Base-by-base conservation (phyloP, 352 stramenopile genomes). In the Globisporangium barbulae region DNA sequence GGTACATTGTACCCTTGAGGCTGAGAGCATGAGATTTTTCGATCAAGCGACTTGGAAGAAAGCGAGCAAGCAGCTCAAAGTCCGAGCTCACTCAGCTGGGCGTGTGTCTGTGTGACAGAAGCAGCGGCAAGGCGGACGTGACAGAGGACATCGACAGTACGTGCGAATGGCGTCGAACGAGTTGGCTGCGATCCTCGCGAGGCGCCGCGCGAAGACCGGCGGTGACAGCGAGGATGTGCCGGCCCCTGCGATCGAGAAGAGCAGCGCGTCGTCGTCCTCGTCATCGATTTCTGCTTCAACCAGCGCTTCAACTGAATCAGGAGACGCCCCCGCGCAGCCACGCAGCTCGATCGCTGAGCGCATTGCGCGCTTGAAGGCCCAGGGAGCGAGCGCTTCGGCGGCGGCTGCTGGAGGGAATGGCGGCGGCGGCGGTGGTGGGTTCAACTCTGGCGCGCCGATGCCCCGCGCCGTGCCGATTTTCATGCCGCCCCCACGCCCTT, bases 151-250 rank as follows among this genome's bases (percentile, higher is more conserved):
- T 22, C 10, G 42, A 12, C 13, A 52, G 30, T 52, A 30, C 19
- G 28, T 47, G 8, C 31, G 56, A 37, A 93, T 93, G 85, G 81
- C 85, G 57, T 76, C 85, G 68, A 93, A 90, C 72, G 87, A 95
- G 72, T 67, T 95, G 62, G 83, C 84, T 45, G 80, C 87, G 63
- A 93, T 93, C 64, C 76, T 95, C 25, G 87, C 87, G 39, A 77
- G 85, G 21, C 84, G 87, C 49, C 79, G 87, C 31, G 81, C 81
- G 33, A 92, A 93, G 64, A 76, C 79, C 12, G 84, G 83, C 13
- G 76, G 69, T 7, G 78, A 70, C 25, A 76, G 72, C 17, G 72
- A 76, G 17, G 59, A 53, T 12, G 33, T 65, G 2, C 59, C 69
- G 0, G 28, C 59, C 22, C 73, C 74, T 9, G 67, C 73, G 56